Evolutionary conservation across 805 yeast genomes (phyloP), one percentile per base, ranked within the genome.

Genomic region (Wickerhamia fluorescens): DNA sequence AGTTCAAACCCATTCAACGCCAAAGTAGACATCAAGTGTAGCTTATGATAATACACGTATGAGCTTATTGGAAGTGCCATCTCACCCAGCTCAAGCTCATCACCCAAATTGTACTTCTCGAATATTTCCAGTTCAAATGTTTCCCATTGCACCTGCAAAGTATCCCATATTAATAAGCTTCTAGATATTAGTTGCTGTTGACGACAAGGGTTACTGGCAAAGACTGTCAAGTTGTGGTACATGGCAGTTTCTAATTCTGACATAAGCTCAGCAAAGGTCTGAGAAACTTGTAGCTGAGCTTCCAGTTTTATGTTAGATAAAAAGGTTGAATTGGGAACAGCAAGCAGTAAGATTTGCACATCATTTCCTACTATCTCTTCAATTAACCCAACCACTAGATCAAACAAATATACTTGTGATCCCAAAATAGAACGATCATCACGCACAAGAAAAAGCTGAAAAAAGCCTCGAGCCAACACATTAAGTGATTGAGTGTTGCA

Each of bases 121-220:
- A 44, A 53, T 6, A 71, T 32, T 5, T 59, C 62, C 10, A 65
- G 39, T 47, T 86, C 96, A 20, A 77, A 61, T 4, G 61, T 53
- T 44, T 85, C 94, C 30, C 81, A 67, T 23, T 68, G 68, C 7
- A 82, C 92, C 45, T 89, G 96, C 18, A 84, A 57, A 2, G 86
- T 68, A 52, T 89, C 96, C 81, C 89, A 84, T 40, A 25, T 68
- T 44, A 31, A 75, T 45, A 44, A 69, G 60, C 45, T 77, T 61
- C 38, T 77, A 59, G 44, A 79, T 56, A 37, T 44, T 25, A 80
- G 72, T 49, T 85, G 95, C 38, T 96, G 73, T 45, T 85, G 87
- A 32, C 95, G 68, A 28, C 94, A 75, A 20, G 86, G 76, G 44
- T 89, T 89, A 49, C 78, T 51, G 6, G 55, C 63, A 23, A 34